phyloP scores from a whole-genome alignment of 768 basidiomycete species.

The Clavaria fumosa region DNA sequence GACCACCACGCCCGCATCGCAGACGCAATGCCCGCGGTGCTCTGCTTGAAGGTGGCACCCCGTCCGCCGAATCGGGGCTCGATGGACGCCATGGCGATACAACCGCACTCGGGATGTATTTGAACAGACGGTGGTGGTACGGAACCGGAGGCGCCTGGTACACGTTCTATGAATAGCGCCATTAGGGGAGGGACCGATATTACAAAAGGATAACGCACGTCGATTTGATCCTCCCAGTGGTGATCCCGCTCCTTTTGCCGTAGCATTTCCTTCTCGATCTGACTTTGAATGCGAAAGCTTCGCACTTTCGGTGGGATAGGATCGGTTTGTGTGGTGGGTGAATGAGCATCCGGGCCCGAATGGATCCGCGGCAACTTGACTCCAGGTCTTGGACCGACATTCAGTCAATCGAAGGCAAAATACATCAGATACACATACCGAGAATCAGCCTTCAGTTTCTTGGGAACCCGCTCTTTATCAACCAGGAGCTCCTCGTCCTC shows the following conservation, averaged over 20 bases:
- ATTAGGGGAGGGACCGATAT: background rate
- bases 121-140: conserved; percentile 51
- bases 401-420: background rate
- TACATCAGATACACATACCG: too few relatives aligned
- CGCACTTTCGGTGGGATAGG: conserved; percentile 54
- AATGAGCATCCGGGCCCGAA: too few relatives aligned
- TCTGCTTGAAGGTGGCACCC: conserved; percentile 14
- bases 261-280: conserved; percentile 45
- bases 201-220: conserved; percentile 31
- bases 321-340: conserved; percentile 29
- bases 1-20: conserved; percentile 73
- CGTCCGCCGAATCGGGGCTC: conserved; percentile 17
- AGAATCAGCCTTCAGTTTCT: conserved; percentile 49
- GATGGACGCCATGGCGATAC: conserved; percentile 15
- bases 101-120: conserved; percentile 42
- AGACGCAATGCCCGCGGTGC: conserved; percentile 41
- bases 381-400: background rate
- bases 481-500: conserved; percentile 57
- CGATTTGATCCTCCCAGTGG: conserved; percentile 77
- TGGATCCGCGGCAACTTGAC: too few relatives aligned
- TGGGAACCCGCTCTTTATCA: conserved; percentile 53
- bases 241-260: conserved; percentile 60
- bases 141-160: conserved; percentile 52
- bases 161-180: conserved; percentile 29
- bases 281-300: conserved; percentile 37